phyloP scores from a whole-genome alignment of 2,329 filamentous ascomycete genomes.

The Neophaeococcomyces aloes region DNA sequence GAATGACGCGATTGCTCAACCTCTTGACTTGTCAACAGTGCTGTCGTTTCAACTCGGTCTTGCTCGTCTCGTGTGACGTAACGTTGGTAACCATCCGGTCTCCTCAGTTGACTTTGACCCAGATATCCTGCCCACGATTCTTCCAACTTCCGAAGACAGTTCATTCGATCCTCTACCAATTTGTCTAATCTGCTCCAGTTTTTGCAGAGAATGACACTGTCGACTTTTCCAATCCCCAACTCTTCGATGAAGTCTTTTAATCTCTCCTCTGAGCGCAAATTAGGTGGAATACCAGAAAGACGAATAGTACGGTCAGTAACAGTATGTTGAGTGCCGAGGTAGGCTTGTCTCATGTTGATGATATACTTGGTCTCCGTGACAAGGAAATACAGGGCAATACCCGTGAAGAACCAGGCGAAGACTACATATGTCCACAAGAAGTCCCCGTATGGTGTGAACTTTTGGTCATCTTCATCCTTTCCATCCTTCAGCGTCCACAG shows the following conservation, averaged over 20 bases:
- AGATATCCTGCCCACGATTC: constrained; percentile 70
- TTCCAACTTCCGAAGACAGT: constrained; percentile 62
- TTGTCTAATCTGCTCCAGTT: constrained; percentile 76
- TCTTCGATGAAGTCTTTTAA: constrained; percentile 82
- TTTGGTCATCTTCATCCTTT: constrained; percentile 18
- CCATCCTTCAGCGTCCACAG: constrained; percentile 24
- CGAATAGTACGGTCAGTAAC: constrained; percentile 90
- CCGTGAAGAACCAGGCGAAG: constrained; percentile 91
- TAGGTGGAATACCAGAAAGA: constrained; percentile 72
- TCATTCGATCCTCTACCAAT: constrained; percentile 57
- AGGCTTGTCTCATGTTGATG: constrained; percentile 77
- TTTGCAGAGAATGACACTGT: constrained; percentile 73
- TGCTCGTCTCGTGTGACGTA: constrained; percentile 37
- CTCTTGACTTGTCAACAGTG: constrained; percentile 43
- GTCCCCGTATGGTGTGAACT: constrained; percentile 29
- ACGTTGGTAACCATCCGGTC: constrained; percentile 24
- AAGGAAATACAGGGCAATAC: constrained; percentile 70
- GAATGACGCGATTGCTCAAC: constrained; percentile 32
- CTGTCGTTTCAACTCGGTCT: constrained; percentile 48
- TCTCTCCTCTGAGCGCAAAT: constrained; percentile 67
- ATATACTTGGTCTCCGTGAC: constrained; percentile 74
- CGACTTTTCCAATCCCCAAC: constrained; percentile 78
- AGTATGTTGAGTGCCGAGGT: constrained; percentile 87
- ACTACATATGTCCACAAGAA: constrained; percentile 88
- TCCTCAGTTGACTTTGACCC: constrained; percentile 41